phyloP scores from a whole-genome alignment of 2,329 filamentous ascomycete species.

The Sporothrix humicola region DNA sequence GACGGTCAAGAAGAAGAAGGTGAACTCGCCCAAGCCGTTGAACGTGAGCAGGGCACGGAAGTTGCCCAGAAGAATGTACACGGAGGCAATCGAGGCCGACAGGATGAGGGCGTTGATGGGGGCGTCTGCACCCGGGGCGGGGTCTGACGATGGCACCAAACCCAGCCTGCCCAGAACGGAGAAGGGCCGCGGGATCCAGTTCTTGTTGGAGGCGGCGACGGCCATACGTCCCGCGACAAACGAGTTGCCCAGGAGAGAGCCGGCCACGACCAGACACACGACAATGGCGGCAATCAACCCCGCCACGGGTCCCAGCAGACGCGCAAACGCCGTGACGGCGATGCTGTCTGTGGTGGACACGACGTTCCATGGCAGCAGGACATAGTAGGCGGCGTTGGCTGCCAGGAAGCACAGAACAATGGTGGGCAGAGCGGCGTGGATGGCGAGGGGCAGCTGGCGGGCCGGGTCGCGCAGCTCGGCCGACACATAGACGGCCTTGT shows the following conservation, averaged over 20 bases:
- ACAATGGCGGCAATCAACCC: slow-evolving; percentile 61
- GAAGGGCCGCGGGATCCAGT: slow-evolving; percentile 57
- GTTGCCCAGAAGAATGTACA: slow-evolving; percentile 66
- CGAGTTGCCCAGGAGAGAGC: slow-evolving; percentile 66
- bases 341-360: slow-evolving; percentile 66
- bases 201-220: slow-evolving; percentile 60
- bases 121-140: slow-evolving; percentile 47
- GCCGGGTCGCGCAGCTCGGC: slow-evolving; percentile 59
- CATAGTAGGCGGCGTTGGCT: slow-evolving; percentile 67
- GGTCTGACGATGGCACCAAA: slow-evolving; percentile 12
- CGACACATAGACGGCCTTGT: slow-evolving; percentile 62
- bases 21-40: slow-evolving; percentile 64
- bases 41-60: slow-evolving; percentile 67
- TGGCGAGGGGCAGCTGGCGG: slow-evolving; percentile 63
- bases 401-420: slow-evolving; percentile 65
- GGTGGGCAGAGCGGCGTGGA: slow-evolving; percentile 65
- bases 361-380: slow-evolving; percentile 64
- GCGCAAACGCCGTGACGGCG: slow-evolving; percentile 64
- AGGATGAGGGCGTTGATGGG: slow-evolving; percentile 61
- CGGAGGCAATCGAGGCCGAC: slow-evolving; percentile 54
- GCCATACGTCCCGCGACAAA: slow-evolving; percentile 67
- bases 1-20: slow-evolving; percentile 69
- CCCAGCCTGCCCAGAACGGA: slow-evolving; percentile 53
- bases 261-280: slow-evolving; percentile 66
- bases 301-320: slow-evolving; percentile 58